Evolutionary conservation across 805 yeast genomes (phyloP), one percentile per base, ranked within the genome.

Genomic region (Debaryomyces tyrocola): DNA sequence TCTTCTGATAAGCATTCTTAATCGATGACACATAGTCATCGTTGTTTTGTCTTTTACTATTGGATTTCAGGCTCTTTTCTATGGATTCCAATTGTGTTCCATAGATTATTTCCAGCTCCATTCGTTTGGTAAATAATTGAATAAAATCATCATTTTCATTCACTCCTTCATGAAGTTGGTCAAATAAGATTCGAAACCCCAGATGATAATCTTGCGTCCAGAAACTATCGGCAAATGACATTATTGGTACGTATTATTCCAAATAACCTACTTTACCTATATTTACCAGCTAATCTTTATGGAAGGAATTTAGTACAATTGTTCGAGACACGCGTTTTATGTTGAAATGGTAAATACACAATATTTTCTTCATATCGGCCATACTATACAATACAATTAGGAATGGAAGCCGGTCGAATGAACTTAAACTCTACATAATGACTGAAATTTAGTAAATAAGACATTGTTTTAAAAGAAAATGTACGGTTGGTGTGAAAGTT

Each of bases 151-250:
- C 82, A 60, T 87, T 85, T 62, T 89, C 95, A 20, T 69, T 73
- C 46, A 85, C 75, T 0, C 95, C 95, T 54, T 76, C 78, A 48
- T 75, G 69, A 36, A 84, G 67, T 52, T 79, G 78, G 18, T 67
- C 70, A 53, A 82, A 84, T 7, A 84, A 67, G 2, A 69, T 65
- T 42, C 74, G 69, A 40, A 78, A 64, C 33, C 87, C 84, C 64
- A 76, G 66, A 11, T 73, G 67, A 57, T 83, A 82, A 58, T 85
- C 91, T 24, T 71, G 72, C 6, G 90, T 75, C 95, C 95, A 87
- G 66, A 87, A 87, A 55, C 83, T 80, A 54, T 85, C 89, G 4
- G 88, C 82, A 67, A 87, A 85, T 17, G 88, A 79, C 77, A 73
- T 73, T n/a, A 10, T 24, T 10, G 12, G 6, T 31, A 31, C 4